Conservation (phyloP, 1,139 yeast genomes). For the Diutina catenulata region DNA sequence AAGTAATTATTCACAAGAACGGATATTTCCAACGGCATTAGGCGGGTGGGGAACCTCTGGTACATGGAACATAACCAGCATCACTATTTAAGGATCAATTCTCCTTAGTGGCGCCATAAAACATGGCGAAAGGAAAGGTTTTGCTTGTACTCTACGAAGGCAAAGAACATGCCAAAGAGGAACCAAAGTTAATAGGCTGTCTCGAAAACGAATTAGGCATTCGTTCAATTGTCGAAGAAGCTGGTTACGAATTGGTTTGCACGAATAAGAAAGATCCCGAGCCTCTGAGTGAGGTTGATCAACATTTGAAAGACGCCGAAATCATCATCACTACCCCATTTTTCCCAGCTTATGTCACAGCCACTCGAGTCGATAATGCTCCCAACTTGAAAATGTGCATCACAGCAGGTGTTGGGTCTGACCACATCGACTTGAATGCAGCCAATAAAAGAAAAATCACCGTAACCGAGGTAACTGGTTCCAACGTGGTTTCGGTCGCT, state of each 20-base stretch:
- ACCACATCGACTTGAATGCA: constrained; percentile 65
- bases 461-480: constrained; percentile 74
- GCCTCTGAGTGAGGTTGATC: constrained; percentile 42
- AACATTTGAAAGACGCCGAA: constrained; percentile 59
- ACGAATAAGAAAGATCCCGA: constrained; percentile 66
- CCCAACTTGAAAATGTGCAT: constrained; percentile 61
- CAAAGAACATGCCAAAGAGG: constrained; percentile 46
- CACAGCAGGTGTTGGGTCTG: constrained; percentile 83
- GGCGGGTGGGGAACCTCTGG: no score
- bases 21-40: no score
- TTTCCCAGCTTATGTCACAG: constrained; percentile 69
- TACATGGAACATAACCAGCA: no score
- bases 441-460: constrained; percentile 54
- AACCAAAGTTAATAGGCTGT: constrained; percentile 53
- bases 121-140: constrained; percentile 26
- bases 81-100: no score
- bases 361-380: constrained; percentile 56
- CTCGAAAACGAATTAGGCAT: constrained; percentile 70
- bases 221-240: constrained; percentile 47
- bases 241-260: constrained; percentile 59
- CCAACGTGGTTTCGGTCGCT: constrained; percentile 71
- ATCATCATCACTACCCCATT: constrained; percentile 74
- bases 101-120: no score
- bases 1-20: no score
- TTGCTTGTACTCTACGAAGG: constrained; percentile 47